A percentile compares a stretch with the other conserved stretches of the same genome.
These are phyloP conservation scores for Boletus tylopilopsis DNA, from an alignment of 768 basidiomycete species.

Conservation along the genomic window DNA sequence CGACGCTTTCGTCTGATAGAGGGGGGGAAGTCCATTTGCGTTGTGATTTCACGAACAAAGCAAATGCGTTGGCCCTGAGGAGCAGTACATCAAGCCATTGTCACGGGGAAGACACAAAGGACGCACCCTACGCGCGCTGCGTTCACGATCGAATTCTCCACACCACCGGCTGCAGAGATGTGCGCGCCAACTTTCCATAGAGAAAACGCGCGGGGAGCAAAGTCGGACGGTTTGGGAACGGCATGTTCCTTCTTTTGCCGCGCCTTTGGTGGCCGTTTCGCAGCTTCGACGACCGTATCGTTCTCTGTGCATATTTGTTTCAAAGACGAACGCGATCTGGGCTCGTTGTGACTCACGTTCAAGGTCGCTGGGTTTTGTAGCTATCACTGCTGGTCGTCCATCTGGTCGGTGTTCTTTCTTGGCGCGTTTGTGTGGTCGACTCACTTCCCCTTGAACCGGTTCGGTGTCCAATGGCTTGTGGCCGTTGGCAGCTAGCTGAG, in stretches of 20 bases:
- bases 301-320: neutral
- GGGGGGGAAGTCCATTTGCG: conserved; percentile 72
- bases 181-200: conserved; percentile 80
- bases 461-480: neutral
- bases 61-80: conserved; percentile 76
- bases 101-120: neutral
- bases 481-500: conserved; percentile 1
- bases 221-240: conserved; percentile 26
- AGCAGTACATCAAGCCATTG: neutral
- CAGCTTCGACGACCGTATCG: neutral
- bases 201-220: conserved; percentile 28
- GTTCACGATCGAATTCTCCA: conserved; percentile 68
- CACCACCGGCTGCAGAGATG: conserved; percentile 76
- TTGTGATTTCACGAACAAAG: conserved; percentile 82
- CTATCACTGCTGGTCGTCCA: neutral
- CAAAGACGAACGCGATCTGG: neutral
- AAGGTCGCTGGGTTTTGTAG: neutral
- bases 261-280: conserved; percentile 4
- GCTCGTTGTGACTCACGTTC: conserved; percentile 9
- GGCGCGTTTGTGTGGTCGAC: conserved; percentile 16
- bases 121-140: conserved; percentile 66
- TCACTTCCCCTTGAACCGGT: neutral
- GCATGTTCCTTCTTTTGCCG: conserved; percentile 9
- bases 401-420: conserved; percentile 1
- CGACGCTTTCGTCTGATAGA: conserved; percentile 49